A percentile compares a stretch with the other conserved stretches of the same genome.
Evolutionary conservation across 768 basidiomycete genomes (phyloP).

Genomic region (Mycena rebaudengoi): DNA sequence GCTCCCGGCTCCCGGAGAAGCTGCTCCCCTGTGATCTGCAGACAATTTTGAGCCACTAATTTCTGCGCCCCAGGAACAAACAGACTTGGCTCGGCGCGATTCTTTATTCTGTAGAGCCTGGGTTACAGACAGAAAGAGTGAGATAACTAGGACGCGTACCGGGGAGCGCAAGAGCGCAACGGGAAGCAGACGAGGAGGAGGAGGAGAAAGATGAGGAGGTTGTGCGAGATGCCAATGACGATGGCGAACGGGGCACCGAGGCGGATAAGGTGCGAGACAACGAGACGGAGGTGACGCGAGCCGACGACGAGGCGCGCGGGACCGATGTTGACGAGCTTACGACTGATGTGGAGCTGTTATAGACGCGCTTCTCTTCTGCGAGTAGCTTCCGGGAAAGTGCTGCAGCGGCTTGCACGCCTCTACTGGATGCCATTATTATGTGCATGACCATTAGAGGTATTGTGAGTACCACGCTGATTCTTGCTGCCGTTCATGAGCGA

Average conservation of each 20-base stretch:
- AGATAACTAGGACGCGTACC: conserved; percentile 47
- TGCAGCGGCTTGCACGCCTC: no score
- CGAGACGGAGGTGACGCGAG: no score
- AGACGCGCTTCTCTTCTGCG: no score
- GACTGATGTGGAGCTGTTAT: no score
- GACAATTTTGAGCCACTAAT: conserved; percentile 20
- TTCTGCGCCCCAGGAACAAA: conserved; percentile 19
- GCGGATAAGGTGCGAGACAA: no score
- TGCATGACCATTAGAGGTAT: no score
- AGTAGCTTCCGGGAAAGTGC: no score
- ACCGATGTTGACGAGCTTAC: no score
- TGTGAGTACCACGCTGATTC: no score
- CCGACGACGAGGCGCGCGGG: no score
- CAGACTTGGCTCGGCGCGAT: conserved; percentile 89
- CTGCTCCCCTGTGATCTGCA: conserved; percentile 99
- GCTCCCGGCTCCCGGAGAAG: conserved; percentile 94
- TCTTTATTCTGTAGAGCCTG: conserved; percentile 81
- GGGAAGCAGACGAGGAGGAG: conserved; percentile 43
- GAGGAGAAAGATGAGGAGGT: neutral
- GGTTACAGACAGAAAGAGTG: conserved; percentile 8
- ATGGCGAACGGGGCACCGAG: neutral
- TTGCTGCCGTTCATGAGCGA: no score
- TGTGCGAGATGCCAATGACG: neutral
- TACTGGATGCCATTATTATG: no score
- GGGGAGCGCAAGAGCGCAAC: conserved; percentile 85